These are phyloP conservation scores for Verticillium nonalfalfae DNA, from an alignment of 2,329 filamentous ascomycete species.

Conservation along the genomic window DNA sequence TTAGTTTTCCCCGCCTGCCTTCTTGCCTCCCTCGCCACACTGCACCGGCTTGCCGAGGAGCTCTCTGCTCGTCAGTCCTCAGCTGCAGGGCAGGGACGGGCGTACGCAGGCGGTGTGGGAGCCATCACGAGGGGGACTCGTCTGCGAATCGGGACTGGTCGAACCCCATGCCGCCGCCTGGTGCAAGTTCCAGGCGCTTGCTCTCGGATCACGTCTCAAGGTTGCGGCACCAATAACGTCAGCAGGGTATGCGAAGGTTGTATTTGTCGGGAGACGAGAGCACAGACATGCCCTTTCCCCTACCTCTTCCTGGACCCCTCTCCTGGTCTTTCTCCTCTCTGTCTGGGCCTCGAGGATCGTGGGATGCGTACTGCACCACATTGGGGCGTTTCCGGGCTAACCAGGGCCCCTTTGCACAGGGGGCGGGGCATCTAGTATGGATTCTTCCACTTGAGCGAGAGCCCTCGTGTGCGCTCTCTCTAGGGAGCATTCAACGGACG, in stretches of 20 bases:
- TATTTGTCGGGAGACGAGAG: neutral
- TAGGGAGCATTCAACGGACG: too few relatives aligned
- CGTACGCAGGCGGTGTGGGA: neutral
- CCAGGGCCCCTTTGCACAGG: too few relatives aligned
- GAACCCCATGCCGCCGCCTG: neutral
- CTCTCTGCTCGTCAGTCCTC: neutral
- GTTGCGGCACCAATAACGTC: neutral
- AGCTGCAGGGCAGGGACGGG: neutral
- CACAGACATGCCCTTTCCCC: neutral
- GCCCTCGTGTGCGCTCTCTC: too few relatives aligned
- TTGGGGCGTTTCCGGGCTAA: neutral
- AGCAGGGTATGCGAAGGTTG: neutral
- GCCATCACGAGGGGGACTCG: neutral
- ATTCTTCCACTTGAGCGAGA: too few relatives aligned
- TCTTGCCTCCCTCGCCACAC: neutral
- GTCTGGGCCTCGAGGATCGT: neutral
- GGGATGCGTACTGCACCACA: neutral
- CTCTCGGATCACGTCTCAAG: neutral
- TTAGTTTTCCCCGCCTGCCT: neutral
- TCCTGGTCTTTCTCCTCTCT: neutral
- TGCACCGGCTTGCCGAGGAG: neutral
- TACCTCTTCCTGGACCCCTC: neutral
- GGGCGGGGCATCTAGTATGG: too few relatives aligned
- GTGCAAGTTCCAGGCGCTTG: neutral
- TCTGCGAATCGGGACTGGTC: neutral